Evolutionary conservation across 2,329 filamentous ascomycete species (phyloP).

Genomic region (Paraphaeosphaeria sporulosa): DNA sequence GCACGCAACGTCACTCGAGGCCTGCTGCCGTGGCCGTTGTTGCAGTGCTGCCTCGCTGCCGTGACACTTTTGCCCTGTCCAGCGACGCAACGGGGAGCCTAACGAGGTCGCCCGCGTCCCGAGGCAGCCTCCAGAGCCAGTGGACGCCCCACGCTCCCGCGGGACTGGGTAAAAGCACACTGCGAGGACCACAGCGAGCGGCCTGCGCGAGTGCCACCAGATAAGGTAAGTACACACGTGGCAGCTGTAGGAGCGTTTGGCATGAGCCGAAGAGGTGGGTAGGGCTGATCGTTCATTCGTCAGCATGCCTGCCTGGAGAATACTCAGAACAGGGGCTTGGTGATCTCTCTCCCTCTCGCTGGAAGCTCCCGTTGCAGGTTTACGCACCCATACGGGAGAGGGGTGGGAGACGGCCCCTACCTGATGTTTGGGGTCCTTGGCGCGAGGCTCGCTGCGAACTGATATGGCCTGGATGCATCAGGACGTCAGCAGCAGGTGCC

Average conservation of each 20-base stretch:
- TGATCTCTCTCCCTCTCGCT: too few relatives aligned
- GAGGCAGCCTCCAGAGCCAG: conserved; percentile 5
- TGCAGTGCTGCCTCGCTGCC: neutral
- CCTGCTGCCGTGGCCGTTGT: neutral
- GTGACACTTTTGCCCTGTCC: conserved; percentile 4
- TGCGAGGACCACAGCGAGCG: neutral
- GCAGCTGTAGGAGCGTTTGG: conserved; percentile 38
- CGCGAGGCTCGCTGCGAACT: too few relatives aligned
- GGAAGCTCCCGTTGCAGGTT: conserved; percentile 5
- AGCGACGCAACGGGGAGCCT: neutral
- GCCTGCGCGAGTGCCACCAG: conserved; percentile 10
- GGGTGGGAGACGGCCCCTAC: too few relatives aligned
- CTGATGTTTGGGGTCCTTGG: conserved; percentile 3
- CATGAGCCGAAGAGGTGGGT: too few relatives aligned
- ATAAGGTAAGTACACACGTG: conserved; percentile 39
- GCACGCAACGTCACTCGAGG: conserved; percentile 19
- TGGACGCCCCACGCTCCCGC: conserved; percentile 13
- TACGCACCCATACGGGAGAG: too few relatives aligned
- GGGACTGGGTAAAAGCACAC: conserved; percentile 12
- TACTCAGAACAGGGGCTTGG: conserved; percentile 14
- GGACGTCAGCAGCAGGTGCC: too few relatives aligned
- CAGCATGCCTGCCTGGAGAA: conserved; percentile 9
- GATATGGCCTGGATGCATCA: too few relatives aligned
- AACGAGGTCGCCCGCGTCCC: neutral
- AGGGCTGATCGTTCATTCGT: conserved; percentile 43